phyloP scores from a whole-genome alignment of 1,284 basidiomycete genomes.

The Mycena sp. region DNA sequence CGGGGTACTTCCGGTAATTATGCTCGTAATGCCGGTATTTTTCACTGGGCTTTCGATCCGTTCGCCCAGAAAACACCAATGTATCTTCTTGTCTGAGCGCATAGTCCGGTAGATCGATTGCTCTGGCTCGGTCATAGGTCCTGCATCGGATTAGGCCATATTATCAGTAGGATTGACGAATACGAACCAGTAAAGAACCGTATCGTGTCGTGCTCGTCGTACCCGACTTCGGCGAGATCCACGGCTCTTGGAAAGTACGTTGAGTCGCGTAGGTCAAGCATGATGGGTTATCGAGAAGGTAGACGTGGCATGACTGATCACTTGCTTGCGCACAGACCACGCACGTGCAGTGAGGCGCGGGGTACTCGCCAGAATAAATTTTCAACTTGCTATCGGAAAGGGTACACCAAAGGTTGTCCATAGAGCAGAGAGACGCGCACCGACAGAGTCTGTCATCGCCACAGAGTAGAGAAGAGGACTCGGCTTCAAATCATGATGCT shows the following conservation, averaged over 20 bases:
- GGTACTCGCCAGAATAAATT: constrained; percentile 10
- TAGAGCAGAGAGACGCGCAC: constrained; percentile 8
- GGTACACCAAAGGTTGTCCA: constrained; percentile 8
- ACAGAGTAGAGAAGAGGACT: constrained; percentile 3
- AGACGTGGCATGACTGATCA: constrained; percentile 10
- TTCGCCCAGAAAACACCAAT: constrained; percentile 14
- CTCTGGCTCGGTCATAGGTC: constrained; percentile 8
- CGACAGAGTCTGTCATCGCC: not conserved
- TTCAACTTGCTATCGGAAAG: constrained; percentile 5
- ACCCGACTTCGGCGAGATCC: constrained; percentile 13
- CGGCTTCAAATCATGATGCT: constrained; percentile 9
- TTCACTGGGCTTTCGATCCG: constrained; percentile 7
- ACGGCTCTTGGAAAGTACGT: constrained; percentile 10
- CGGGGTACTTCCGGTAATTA: constrained; percentile 11
- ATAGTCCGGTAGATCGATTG: constrained; percentile 6
- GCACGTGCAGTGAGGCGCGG: constrained; percentile 2
- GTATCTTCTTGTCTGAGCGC: constrained; percentile 12
- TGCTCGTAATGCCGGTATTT: not conserved
- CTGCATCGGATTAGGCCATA: constrained; percentile 12
- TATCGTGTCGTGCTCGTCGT: constrained; percentile 9
- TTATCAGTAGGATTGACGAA: constrained; percentile 5
- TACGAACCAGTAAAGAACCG: constrained; percentile 16
- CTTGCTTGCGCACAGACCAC: constrained; percentile 11
- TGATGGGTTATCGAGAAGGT: constrained; percentile 11
- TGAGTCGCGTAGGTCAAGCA: constrained; percentile 14